Evolutionary conservation across 1,139 yeast genomes (phyloP).

Genomic region (Candida buenavistaensis): DNA sequence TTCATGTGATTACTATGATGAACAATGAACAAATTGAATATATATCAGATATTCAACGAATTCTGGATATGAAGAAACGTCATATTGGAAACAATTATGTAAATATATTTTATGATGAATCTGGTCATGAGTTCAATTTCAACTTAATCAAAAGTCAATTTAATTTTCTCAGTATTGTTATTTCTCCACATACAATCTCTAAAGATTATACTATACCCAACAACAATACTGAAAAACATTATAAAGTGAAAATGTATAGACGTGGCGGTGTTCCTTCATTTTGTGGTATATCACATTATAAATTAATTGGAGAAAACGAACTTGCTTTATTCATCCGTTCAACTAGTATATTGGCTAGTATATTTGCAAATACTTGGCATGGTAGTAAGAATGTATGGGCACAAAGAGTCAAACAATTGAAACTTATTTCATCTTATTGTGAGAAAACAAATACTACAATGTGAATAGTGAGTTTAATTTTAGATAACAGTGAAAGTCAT

Average conservation of each 20-base stretch:
- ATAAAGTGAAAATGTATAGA: conserved; percentile 62
- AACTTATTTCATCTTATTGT: conserved; percentile 3
- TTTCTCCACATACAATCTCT: conserved; percentile 56
- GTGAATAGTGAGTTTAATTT: too few relatives aligned
- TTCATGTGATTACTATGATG: conserved; percentile 83
- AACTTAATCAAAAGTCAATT: conserved; percentile 76
- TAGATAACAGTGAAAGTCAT: too few relatives aligned
- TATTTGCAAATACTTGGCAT: conserved; percentile 78
- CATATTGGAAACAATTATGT: conserved; percentile 88
- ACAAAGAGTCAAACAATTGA: conserved; percentile 60
- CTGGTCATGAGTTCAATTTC: conserved; percentile 64
- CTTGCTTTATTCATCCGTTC: conserved; percentile 67
- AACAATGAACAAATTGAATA: conserved; percentile 46
- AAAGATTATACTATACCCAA: conserved; percentile 7
- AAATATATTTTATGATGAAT: conserved; percentile 77
- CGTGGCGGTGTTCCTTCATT: conserved; percentile 74
- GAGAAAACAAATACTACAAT: not conserved
- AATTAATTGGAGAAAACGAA: conserved; percentile 60
- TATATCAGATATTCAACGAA: conserved; percentile 12
- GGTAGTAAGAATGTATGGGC: conserved; percentile 63
- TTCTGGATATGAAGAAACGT: conserved; percentile 60
- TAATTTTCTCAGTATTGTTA: conserved; percentile 77
- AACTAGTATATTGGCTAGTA: conserved; percentile 63
- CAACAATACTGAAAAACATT: conserved; percentile 26
- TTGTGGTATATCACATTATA: conserved; percentile 74